Evolutionary conservation across 768 basidiomycete genomes (phyloP), one percentile per base, ranked within the genome.

Genomic region (Paxillus ammoniavirescens): DNA sequence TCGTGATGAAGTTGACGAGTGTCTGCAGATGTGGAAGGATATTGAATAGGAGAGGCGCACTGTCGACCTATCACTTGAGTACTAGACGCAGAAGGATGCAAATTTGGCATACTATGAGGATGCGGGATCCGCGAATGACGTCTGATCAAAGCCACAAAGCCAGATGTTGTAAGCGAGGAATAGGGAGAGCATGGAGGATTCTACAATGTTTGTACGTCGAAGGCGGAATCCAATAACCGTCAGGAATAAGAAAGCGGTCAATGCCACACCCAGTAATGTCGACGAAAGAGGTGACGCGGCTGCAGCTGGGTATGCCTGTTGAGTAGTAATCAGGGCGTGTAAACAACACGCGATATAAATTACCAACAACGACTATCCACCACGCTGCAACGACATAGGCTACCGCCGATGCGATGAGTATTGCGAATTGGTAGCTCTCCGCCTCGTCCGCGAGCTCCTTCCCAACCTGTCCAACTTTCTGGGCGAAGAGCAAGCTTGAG

Each of bases 141-240:
- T 80, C 59, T 83, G 81, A 67, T 89, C 87, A 59, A 89, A 86
- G 15, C 89, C 89, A 64, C 91, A 92, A 33, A 93, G 77, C 93
- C 93, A 94, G 33, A 94, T 81, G 58, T 92, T 92, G 69, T 91
- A 93, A 6, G 92, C 91, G 40, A 97, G 81, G 68, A 95, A 92
- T 26, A 95, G 76, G 3, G 91, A 87, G 26, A 98, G 82, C 45
- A 90, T 84, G 2, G 89, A 86, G 3, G 93, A 93, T 69, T 98
- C 95, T 51, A 97, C 87, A 46, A 96, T 89, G 63, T 96, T 96
- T 40, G 94, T 96, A 48, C 91, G 80, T 50, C 92, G 83, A 57
- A 94, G 70, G 8, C 83, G 84, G 69, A 98, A 95, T 6, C 95
- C 95, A 58, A 98, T 96, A 60, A 90, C 77, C 1, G 93, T 93